Conservation (phyloP, 208 protist genomes). For the Leishmania guyanensis region DNA sequence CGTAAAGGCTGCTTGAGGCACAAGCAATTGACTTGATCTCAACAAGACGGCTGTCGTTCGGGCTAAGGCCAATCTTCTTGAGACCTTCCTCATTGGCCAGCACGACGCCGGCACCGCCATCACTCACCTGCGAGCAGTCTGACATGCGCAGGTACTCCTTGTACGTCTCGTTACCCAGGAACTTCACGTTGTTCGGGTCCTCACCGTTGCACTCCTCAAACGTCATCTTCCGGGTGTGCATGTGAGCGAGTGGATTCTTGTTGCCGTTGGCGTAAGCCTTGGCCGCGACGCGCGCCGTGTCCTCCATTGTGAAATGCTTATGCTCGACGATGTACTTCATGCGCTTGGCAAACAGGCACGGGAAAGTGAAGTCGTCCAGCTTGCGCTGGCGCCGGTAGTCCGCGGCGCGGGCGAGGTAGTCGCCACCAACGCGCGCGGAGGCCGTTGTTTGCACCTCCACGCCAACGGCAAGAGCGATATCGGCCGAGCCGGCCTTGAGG, state of each 20-base stretch:
- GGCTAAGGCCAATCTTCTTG: conserved; percentile 69
- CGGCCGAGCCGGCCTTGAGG: conserved; percentile 62
- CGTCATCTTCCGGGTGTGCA: conserved; percentile 74
- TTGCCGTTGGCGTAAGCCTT: conserved; percentile 92
- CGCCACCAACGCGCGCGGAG: conserved; percentile 73
- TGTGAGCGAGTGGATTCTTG: conserved; percentile 90
- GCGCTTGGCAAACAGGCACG: conserved; percentile 89
- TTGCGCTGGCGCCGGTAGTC: conserved; percentile 86
- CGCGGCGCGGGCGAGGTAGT: conserved; percentile 90
- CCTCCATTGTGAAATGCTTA: conserved; percentile 85
- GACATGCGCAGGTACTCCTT: conserved; percentile 80
- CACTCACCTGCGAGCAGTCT: conserved; percentile 92
- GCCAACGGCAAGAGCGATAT: conserved; percentile 80
- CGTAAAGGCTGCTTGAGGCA: conserved; percentile 78
- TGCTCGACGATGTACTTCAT: conserved; percentile 81
- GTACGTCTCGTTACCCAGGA: conserved; percentile 86
- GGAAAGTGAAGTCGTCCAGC: conserved; percentile 93
- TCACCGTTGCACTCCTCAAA: conserved; percentile 68
- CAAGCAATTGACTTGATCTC: conserved; percentile 72
- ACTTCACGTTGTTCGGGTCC: conserved; percentile 70
- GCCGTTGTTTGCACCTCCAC: conserved; percentile 91
- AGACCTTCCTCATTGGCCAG: conserved; percentile 85
- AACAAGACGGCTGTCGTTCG: conserved; percentile 64
- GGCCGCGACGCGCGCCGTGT: conserved; percentile 81
- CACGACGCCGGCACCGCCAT: conserved; percentile 84